A percentile compares a stretch with the other conserved stretches of the same genome.
These are phyloP conservation scores for Colletotrichum zoysiae DNA, from an alignment of 2,329 filamentous ascomycete genomes.

Conservation along the genomic window DNA sequence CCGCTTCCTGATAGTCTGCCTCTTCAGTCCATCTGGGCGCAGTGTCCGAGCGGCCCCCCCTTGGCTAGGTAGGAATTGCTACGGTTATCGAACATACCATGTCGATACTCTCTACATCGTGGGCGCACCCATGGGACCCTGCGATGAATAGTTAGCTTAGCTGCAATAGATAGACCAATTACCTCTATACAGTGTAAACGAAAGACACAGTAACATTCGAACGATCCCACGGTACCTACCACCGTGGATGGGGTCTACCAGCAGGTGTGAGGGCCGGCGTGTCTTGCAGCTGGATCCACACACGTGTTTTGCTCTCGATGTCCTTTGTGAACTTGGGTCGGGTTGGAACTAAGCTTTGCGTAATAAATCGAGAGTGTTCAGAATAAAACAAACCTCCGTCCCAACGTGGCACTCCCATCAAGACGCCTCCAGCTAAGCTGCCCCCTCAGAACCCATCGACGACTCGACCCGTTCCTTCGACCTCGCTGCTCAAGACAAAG, in stretches of 20 bases:
- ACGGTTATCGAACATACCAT: conserved; percentile 21
- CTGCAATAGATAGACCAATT: no score
- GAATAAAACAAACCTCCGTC: conserved; percentile 29
- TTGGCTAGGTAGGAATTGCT: conserved; percentile 18
- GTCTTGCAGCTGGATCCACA: not conserved
- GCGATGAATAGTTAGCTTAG: no score
- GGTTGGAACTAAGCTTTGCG: not conserved
- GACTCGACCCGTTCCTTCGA: conserved; percentile 19
- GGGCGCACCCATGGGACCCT: no score
- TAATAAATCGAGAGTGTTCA: not conserved
- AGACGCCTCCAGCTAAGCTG: conserved; percentile 10
- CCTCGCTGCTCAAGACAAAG: conserved; percentile 12
- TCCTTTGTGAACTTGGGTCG: not conserved
- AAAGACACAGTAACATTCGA: conserved; percentile 13
- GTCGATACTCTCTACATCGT: not conserved
- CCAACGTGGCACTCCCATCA: conserved; percentile 16
- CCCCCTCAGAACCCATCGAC: conserved; percentile 1
- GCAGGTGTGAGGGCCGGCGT: not conserved
- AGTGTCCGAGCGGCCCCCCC: not conserved
- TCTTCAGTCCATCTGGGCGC: conserved; percentile 10
- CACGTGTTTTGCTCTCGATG: conserved; percentile 16
- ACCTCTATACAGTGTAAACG: not conserved
- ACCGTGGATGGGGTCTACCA: not conserved
- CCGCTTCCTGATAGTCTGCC: conserved; percentile 13
- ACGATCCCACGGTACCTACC: conserved; percentile 9